These are phyloP conservation scores for Pinus taeda DNA, from an alignment of 75 land plant genomes.

Conservation along the genomic window DNA sequence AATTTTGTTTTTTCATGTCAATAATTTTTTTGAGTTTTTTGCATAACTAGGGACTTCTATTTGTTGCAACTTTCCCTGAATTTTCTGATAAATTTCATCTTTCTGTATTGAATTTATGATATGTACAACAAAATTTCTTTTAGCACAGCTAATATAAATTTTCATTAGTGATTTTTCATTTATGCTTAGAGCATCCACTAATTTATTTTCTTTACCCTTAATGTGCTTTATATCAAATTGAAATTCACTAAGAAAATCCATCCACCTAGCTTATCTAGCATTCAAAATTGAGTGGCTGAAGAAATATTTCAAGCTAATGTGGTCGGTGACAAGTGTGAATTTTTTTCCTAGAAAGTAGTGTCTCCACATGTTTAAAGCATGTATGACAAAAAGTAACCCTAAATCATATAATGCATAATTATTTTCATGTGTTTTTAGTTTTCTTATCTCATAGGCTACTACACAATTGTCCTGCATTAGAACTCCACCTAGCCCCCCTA, in stretches of 20 bases:
- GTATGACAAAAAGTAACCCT: background rate
- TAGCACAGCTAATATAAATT: too few species aligned
- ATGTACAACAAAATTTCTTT: too few species aligned
- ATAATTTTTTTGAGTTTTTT: too few species aligned
- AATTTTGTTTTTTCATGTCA: too few species aligned
- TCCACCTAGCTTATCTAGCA: background rate
- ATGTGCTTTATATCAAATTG: background rate
- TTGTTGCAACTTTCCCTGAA: too few species aligned
- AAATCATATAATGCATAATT: background rate
- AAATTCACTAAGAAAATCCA: background rate
- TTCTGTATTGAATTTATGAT: too few species aligned
- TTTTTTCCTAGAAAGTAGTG: background rate
- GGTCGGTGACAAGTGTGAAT: background rate
- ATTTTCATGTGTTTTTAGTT: background rate
- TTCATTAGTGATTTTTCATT: background rate
- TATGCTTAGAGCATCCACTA: background rate
- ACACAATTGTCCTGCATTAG: background rate
- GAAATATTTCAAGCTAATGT: background rate
- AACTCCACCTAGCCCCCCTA: background rate
- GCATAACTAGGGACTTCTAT: too few species aligned
- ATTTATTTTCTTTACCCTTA: background rate
- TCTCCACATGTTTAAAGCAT: background rate
- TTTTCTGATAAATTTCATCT: too few species aligned
- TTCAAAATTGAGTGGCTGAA: background rate
- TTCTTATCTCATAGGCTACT: background rate